Conservation (phyloP, 1,284 basidiomycete genomes). For the Ustilago cynodontis region DNA sequence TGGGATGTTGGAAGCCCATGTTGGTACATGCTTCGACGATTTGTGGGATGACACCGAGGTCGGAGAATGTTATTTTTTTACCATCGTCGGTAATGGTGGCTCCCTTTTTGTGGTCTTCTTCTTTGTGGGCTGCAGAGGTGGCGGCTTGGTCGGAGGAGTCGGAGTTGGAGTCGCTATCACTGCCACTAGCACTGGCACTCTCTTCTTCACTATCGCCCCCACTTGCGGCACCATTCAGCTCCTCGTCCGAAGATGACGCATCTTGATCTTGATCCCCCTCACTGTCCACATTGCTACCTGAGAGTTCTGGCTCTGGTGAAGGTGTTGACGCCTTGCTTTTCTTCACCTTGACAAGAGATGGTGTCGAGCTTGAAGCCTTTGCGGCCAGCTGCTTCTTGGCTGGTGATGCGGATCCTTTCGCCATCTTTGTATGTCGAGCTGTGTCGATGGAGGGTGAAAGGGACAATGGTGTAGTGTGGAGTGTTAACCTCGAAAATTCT, state of each 20-base stretch:
- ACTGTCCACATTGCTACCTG: constrained; percentile 7
- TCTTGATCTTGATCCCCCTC: constrained; percentile 11
- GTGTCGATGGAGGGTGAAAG: neutral
- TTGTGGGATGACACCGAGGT: constrained; percentile 87
- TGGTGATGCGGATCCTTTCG: constrained; percentile 20
- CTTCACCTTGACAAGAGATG: constrained; percentile 20
- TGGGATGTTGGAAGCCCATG: constrained; percentile 87
- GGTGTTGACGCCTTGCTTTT: constrained; percentile 17
- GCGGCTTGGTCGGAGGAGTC: constrained; percentile 4
- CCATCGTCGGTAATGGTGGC: constrained; percentile 28
- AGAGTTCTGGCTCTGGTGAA: constrained; percentile 12
- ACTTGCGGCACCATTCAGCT: neutral
- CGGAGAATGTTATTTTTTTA: constrained; percentile 71
- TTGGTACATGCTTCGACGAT: constrained; percentile 87
- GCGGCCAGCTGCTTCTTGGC: constrained; percentile 12
- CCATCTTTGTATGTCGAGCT: constrained; percentile 9
- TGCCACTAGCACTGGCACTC: constrained; percentile 6
- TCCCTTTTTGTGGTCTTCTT: constrained; percentile 34
- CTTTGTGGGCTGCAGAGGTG: constrained; percentile 7
- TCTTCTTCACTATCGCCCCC: constrained; percentile 5
- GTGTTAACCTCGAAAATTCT: neutral
- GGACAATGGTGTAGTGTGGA: neutral
- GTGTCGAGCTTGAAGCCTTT: constrained; percentile 7
- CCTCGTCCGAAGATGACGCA: neutral
- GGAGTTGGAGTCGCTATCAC: neutral